A percentile compares a stretch with the other conserved stretches of the same genome.
Conservation (phyloP, 2,329 filamentous ascomycete genomes). For the Colletotrichum destructivum region DNA sequence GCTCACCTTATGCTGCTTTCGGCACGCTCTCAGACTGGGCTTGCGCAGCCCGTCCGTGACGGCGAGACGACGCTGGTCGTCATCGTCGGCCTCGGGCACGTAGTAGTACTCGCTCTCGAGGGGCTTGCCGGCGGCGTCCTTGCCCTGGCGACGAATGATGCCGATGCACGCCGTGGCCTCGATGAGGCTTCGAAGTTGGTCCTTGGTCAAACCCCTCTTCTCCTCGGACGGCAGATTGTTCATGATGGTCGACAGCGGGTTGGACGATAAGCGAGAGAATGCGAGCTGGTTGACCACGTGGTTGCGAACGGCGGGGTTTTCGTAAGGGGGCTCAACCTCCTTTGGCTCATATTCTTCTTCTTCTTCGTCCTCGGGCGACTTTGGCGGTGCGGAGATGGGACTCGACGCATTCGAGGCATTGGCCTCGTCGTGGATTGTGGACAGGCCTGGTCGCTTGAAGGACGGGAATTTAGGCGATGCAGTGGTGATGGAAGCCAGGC, state of each 20-base stretch:
- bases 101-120: slow-evolving; percentile 99
- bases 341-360: slow-evolving; percentile 34
- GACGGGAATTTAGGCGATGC: slow-evolving; percentile 70
- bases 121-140: slow-evolving; percentile 93
- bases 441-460: slow-evolving; percentile 37
- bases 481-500: slow-evolving; percentile 83
- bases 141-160: slow-evolving; percentile 90
- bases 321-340: slow-evolving; percentile 43
- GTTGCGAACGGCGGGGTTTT: slow-evolving; percentile 72
- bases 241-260: slow-evolving; percentile 90
- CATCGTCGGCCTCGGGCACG: slow-evolving; percentile 86
- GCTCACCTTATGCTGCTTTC: slow-evolving; percentile 96
- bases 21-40: slow-evolving; percentile 88
- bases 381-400: slow-evolving; percentile 35
- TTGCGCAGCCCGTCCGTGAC: slow-evolving; percentile 90
- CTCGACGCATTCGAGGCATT: slow-evolving; percentile 32
- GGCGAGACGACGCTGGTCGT: slow-evolving; percentile 83
- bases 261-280: slow-evolving; percentile 92
- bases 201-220: slow-evolving; percentile 71
- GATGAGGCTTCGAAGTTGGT: slow-evolving; percentile 79
- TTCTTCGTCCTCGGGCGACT: slow-evolving; percentile 23
- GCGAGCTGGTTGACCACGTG: slow-evolving; percentile 96
- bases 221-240: slow-evolving; percentile 83
- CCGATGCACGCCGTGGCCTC: slow-evolving; percentile 85
- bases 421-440: slow-evolving; percentile 30